phyloP scores from a whole-genome alignment of 768 basidiomycete species.

The Suillus ampliporus region DNA sequence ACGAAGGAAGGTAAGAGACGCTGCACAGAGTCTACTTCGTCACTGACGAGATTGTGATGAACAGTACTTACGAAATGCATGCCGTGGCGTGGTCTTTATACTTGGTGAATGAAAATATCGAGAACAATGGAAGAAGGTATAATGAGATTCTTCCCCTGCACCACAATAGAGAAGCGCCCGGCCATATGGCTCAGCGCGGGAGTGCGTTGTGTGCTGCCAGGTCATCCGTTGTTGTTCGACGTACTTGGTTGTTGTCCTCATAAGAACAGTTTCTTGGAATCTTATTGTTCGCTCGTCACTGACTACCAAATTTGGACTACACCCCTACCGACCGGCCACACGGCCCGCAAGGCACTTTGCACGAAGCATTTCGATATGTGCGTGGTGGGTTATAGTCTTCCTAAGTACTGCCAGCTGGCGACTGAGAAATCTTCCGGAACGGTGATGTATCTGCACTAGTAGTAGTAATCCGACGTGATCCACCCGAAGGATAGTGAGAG shows the following conservation, averaged over 20 bases:
- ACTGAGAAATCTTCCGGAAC: background rate
- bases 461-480: background rate
- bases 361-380: too few species aligned
- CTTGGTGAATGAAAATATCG: constrained; percentile 10
- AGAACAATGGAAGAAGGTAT: constrained; percentile 24
- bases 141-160: constrained; percentile 13
- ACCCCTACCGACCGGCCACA: background rate
- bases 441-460: background rate
- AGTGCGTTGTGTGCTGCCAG: background rate
- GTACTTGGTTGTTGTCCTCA: background rate
- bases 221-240: background rate
- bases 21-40: constrained; percentile 29
- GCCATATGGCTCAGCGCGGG: background rate
- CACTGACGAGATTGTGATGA: constrained; percentile 8
- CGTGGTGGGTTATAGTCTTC: too few species aligned
- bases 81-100: constrained; percentile 23
- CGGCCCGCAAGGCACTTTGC: background rate
- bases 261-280: constrained; percentile 1
- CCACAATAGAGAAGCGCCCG: constrained; percentile 17
- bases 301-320: constrained; percentile 5
- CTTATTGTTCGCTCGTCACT: constrained; percentile 1
- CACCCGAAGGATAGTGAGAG: background rate
- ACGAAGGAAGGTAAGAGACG: constrained; percentile 30
- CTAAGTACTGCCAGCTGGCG: background rate
- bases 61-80: background rate